Conservation (phyloP, 371 early-diverging fungal species). For the Parasitella parasitica region DNA sequence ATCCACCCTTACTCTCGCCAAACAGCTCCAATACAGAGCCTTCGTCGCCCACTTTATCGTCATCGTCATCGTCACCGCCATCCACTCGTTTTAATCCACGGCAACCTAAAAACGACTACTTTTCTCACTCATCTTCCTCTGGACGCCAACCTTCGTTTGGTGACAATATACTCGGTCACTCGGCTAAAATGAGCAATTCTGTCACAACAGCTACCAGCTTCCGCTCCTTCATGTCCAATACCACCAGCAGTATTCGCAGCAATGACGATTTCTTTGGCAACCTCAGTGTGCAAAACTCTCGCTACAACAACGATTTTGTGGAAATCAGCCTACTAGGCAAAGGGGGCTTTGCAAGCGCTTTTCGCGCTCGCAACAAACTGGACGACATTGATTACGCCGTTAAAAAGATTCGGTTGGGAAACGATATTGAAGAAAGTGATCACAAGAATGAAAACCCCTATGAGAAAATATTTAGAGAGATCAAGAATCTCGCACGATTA, state of each 20-base stretch:
- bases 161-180: not conserved
- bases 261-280: slow-evolving; percentile 14
- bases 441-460: slow-evolving; percentile 20
- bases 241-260: not conserved
- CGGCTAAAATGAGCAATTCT: not conserved
- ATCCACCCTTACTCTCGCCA: not conserved
- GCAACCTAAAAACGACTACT: not conserved
- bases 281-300: slow-evolving; percentile 58
- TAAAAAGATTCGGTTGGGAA: slow-evolving; percentile 70
- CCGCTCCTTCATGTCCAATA: not conserved
- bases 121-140: not conserved
- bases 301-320: slow-evolving; percentile 85
- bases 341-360: slow-evolving; percentile 96
- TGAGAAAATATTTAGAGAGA: slow-evolving; percentile 87
- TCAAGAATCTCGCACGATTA: slow-evolving; percentile 84
- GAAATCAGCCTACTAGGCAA: slow-evolving; percentile 78
- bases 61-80: not conserved
- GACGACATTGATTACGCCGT: slow-evolving; percentile 90
- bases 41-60: not conserved
- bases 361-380: slow-evolving; percentile 68
- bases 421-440: slow-evolving; percentile 32
- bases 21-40: not conserved
- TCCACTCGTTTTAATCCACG: not conserved
- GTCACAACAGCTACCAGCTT: not conserved
- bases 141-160: not conserved